Evolutionary conservation across 78 protist species (phyloP), one percentile per base, ranked within the genome.

Genomic region (Dictyostelium purpureum): DNA sequence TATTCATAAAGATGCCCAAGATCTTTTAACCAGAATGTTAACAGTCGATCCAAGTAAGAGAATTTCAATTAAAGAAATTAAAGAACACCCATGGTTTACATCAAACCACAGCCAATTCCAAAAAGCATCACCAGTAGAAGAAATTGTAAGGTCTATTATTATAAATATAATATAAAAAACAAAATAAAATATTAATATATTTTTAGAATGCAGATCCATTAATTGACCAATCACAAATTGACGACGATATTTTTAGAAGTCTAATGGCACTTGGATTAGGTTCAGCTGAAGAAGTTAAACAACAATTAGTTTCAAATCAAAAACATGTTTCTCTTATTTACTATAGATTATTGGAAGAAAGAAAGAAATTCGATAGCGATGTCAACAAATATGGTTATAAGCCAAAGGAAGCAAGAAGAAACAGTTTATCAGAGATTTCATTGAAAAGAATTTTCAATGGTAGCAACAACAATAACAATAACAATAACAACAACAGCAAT

Each of bases 41-140:
- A 85, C 88, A 2, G 96, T 95, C 35, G 91, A 94, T 47, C 97
- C 97, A 33, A 59, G 74, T 40, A 69, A 82, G 37, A 89, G 98
- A 49, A 80, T 91, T 66, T 93, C 97, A 33, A 82, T 96, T 38
- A 88, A 38, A 18, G 94, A 94, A 21, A 94, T 95, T 78, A 81
- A 91, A 45, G 61, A 31, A 57, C 94, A 94, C 82, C 90, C 94
- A 33, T 97, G 97, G 98, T 95, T 89, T 89, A 6, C 57, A 12
- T 79, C 94, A n/a, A 94, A 94, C 31, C 31, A 35, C 31, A 28
- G 35, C 24, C 73, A 56, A 18, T 43, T 51, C 31, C 80, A 82
- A 70, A 82, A 67, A 73, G 31, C 37, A 12, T 47, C 63, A 12
- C 80, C 74, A 47, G 70, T 81, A 24, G 89, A 81, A 33, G 78